Evolutionary conservation across 2,329 filamentous ascomycete species (phyloP), one percentile per base, ranked within the genome.

Genomic region (Penicillium griseofulvum): DNA sequence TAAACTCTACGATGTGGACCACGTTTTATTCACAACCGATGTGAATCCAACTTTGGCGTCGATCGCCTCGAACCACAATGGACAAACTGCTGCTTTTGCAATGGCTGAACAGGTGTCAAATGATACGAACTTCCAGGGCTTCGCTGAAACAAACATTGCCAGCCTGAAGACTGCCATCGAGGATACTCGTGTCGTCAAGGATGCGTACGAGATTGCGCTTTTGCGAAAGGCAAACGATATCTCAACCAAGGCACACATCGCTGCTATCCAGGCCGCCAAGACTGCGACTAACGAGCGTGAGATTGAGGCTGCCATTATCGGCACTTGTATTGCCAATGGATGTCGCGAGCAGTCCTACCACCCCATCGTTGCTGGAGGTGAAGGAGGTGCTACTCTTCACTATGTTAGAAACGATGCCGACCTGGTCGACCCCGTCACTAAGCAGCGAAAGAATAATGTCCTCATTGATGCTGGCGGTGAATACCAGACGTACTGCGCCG

Each of bases 391-490:
- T 14, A 92, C 89, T 0, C 78, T 97, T 38, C 94, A 99, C 74
- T 99, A 99, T 72, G 82, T 83, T 41, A 84, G 82, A 50, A 97
- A 99, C 70, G 81, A 95, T 66, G 82, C 88, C 64, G 75, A 85
- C 1, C 82, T 97, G 17, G 76, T 76, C 3, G 85, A 87, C 26
- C 56, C 63, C 2, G 49, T 28, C 3, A 74, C 72, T 2, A 66
- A 73, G 33, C 55, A 66, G 52, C 71, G 68, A 29, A 83, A 87
- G 54, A 85, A 92, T 67, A 81, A 92, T 29, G 77, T 97, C 31
- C 86, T 95, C 19, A 79, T 99, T 5, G 93, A 99, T 70, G 92
- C 93, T 1, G 92, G 91, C 2, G 88, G 87, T 62, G 93, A 97
- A 73, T 96, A 86, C 74, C 77, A 86, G 46, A 87, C 88, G 64